These are phyloP conservation scores for Pestalotiopsis sp. DNA, from an alignment of 2,329 filamentous ascomycete species.

Conservation along the genomic window DNA sequence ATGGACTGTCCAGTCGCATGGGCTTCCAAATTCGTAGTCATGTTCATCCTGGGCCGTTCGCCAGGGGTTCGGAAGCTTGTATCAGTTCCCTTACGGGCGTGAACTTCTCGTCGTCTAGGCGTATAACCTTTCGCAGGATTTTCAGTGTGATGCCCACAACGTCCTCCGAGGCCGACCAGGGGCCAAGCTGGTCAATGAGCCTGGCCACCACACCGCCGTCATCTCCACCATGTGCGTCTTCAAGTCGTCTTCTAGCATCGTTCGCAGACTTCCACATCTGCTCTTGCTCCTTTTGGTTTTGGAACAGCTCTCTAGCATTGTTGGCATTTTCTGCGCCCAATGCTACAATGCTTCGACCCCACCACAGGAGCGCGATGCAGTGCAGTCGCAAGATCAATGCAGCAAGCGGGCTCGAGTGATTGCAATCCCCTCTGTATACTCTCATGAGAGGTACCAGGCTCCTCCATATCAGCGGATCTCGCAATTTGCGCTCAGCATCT, in stretches of 20 bases:
- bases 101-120: conserved; percentile 24
- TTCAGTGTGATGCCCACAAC: conserved; percentile 29
- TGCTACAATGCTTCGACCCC: conserved; percentile 26
- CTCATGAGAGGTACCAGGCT: conserved; percentile 27
- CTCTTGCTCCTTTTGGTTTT: conserved; percentile 28
- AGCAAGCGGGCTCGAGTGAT: conserved; percentile 20
- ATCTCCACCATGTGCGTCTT: conserved; percentile 24
- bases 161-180: conserved; percentile 33
- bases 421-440: conserved; percentile 27
- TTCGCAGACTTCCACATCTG: conserved; percentile 31
- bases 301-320: conserved; percentile 21
- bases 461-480: conserved; percentile 36
- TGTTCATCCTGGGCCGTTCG: conserved; percentile 23
- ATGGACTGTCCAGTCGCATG: neutral
- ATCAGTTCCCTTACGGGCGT: conserved; percentile 29
- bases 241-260: conserved; percentile 25
- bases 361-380: conserved; percentile 28
- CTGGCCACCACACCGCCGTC: conserved; percentile 32
- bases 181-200: conserved; percentile 34
- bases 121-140: conserved; percentile 28
- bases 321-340: conserved; percentile 23
- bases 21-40: neutral
- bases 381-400: conserved; percentile 32
- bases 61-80: conserved; percentile 21
- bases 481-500: conserved; percentile 43